phyloP scores from a whole-genome alignment of 768 basidiomycete genomes.

The Lactarius akahatsu region DNA sequence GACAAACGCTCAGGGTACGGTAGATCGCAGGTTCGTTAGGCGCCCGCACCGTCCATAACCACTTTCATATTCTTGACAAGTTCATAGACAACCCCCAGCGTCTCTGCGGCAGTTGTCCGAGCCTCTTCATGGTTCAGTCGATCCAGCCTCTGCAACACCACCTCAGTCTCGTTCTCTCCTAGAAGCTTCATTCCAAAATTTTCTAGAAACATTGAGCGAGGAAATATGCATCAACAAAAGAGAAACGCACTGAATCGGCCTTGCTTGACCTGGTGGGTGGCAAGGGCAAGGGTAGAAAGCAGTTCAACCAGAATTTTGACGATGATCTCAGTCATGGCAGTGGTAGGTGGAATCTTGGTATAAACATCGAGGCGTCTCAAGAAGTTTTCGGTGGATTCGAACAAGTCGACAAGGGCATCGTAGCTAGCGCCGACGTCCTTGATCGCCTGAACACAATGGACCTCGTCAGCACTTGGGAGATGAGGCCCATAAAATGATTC shows the following conservation, averaged over 20 bases:
- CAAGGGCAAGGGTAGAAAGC: background rate
- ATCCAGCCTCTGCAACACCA: background rate
- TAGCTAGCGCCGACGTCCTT: background rate
- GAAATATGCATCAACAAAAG: background rate
- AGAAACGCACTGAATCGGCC: background rate
- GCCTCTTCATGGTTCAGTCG: background rate
- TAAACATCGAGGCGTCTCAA: background rate
- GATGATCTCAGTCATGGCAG: background rate
- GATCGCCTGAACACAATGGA: background rate
- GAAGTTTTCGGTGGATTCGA: background rate
- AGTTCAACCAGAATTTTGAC: background rate
- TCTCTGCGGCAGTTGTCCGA: background rate
- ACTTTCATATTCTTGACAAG: conserved; percentile 3
- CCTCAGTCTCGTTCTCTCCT: background rate
- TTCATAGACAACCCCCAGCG: background rate
- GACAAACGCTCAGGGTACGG: background rate
- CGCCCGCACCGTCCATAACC: background rate
- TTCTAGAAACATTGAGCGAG: background rate
- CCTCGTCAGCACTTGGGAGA: background rate
- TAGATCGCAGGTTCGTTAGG: too few relatives aligned
- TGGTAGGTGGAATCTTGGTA: background rate
- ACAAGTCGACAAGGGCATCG: background rate
- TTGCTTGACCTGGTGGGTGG: background rate
- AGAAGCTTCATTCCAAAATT: background rate
- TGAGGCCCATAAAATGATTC: background rate